Conservation (phyloP, 345 rosid genomes). For the Citrus medica region DNA sequence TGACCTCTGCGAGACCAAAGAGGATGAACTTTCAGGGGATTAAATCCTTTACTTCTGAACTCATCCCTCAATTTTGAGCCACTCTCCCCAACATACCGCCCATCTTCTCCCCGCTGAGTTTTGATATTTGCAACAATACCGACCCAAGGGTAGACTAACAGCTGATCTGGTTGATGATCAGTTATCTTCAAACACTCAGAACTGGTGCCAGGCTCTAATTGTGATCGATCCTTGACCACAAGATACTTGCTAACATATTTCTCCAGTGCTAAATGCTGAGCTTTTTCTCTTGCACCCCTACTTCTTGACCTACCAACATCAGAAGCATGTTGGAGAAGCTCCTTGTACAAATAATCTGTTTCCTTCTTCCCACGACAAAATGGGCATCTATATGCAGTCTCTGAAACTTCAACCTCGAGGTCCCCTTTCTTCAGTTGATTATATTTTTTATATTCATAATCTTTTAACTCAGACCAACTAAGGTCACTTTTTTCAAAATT, state of each 20-base stretch:
- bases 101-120: constrained; percentile 29
- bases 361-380: constrained; percentile 24
- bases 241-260: constrained; percentile 24
- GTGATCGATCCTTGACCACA: constrained; percentile 5
- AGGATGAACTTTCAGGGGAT: constrained; percentile 58
- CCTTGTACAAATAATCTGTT: constrained; percentile 20
- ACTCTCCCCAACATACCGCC: constrained; percentile 51
- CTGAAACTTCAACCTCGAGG: constrained; percentile 17
- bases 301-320: constrained; percentile 15
- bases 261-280: constrained; percentile 38
- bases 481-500: background rate
- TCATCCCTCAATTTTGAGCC: constrained; percentile 53
- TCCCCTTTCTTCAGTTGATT: constrained; percentile 24
- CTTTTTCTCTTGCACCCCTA: constrained; percentile 26
- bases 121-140: constrained; percentile 69
- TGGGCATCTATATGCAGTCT: constrained; percentile 32
- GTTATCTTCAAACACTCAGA: background rate
- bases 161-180: constrained; percentile 7
- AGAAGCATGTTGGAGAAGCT: constrained; percentile 35
- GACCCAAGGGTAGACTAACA: constrained; percentile 66
- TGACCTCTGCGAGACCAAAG: constrained; percentile 53
- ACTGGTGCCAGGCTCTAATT: background rate
- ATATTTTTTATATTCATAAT: constrained; percentile 31
- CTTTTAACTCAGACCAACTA: constrained; percentile 18
- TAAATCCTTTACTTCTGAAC: constrained; percentile 46